Base-by-base conservation (phyloP, 768 basidiomycete species). In the Kwoniella heveanensis region DNA sequence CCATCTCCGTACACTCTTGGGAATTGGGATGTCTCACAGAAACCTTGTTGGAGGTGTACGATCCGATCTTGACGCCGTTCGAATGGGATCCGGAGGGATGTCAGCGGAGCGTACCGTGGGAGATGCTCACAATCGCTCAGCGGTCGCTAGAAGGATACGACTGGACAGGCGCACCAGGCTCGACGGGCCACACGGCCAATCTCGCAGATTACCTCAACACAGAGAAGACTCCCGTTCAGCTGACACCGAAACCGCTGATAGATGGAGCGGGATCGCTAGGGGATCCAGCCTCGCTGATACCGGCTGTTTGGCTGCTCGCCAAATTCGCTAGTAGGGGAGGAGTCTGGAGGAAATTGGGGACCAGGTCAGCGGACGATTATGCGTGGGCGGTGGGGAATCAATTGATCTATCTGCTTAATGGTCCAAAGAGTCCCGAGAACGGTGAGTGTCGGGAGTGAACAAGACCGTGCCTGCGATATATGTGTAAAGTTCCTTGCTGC, bases 341-440 rank as follows among this genome's bases (percentile, higher is more conserved):
- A n/a, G 57, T 58, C 22, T 26, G 53, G n/a, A 21, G 32, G 27
- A 27, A 47, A 24, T 10, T 29, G 29, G 51, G 27, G 15, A 25
- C 22, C 0, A 60, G 53, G 30, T n/a, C 25, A 25, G 48, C 27
- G n/a, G 46, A 48, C 21, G 66, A 67, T 46, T 67, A 67, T 37
- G 51, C 66, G 29, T 67, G 66, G 66, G 66, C 66, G 26, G 50
- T 67, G 19, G 62, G 62, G n/a, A 64, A 60, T 30, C 66, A 67
- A 39, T 44, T 64, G 22, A 26, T 37, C 10, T 64, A 67, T 51
- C 21, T 66, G 2, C 13, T 47, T 6, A 47, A 21, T 19, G 54
- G 51, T 2, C 36, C 52, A 10, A 65, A 44, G 15, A 44, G 39
- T 19, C 39, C 39, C 3, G 19, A 9, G 4, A 44, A 44, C 39